A percentile compares a stretch with the other conserved stretches of the same genome.
phyloP scores from a whole-genome alignment of 169 alveolate genomes.

The Eimeria maxima region DNA sequence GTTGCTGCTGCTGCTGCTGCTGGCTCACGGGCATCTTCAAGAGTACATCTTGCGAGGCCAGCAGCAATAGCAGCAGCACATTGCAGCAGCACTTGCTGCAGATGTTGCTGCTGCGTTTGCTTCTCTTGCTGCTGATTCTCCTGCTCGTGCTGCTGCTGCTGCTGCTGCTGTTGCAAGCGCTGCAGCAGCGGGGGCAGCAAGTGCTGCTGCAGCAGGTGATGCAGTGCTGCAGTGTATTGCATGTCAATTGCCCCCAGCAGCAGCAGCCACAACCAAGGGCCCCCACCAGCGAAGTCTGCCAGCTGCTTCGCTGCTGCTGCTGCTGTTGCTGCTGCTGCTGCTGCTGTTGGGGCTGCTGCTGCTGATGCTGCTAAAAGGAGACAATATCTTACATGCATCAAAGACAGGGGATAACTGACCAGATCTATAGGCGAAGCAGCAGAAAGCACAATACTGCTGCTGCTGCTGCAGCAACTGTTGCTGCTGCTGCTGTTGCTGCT shows the following conservation, averaged over 20 bases:
- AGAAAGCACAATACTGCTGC: not conserved
- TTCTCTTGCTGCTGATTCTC: too few relatives aligned
- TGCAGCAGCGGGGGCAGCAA: conserved; percentile 13
- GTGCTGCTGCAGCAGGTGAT: conserved; percentile 1
- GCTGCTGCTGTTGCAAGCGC: conserved; percentile 15
- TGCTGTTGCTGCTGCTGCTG: conserved; percentile 16
- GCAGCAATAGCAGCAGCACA: conserved; percentile 17
- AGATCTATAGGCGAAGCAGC: not conserved
- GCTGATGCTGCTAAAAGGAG: not conserved
- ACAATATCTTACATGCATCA: not conserved
- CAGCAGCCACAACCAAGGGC: not conserved
- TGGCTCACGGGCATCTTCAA: not conserved
- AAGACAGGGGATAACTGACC: not conserved
- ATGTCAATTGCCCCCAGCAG: not conserved
- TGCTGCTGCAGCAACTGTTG: conserved; percentile 5
- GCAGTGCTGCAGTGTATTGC: conserved; percentile 4
- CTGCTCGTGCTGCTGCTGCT: conserved; percentile 20
- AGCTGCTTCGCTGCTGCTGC: conserved; percentile 6
- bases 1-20: conserved; percentile 20
- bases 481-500: conserved; percentile 26
- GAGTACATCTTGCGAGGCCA: conserved; percentile 9
- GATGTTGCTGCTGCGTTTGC: not conserved
- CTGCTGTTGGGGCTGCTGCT: too few relatives aligned
- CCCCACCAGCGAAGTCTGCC: not conserved
- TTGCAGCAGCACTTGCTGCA: conserved; percentile 10